These are phyloP conservation scores for Coemansia sp. DNA, from an alignment of 192 early-diverging fungal genomes.

Conservation along the genomic window DNA sequence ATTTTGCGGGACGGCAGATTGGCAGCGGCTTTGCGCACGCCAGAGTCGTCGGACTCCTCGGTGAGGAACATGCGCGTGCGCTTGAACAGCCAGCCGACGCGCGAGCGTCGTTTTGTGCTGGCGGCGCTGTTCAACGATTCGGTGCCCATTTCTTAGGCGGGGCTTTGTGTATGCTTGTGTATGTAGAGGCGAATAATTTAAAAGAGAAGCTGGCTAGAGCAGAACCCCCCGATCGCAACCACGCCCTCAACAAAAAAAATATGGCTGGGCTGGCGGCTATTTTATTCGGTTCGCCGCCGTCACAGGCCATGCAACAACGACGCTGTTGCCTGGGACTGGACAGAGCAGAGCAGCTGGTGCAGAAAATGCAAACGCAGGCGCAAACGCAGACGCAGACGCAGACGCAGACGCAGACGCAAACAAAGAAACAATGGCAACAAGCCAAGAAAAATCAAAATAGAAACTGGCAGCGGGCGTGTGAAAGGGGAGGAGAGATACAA, in stretches of 20 bases:
- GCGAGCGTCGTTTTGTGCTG: background rate
- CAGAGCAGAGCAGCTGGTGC: background rate
- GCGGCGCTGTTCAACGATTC: background rate
- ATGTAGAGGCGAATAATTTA: background rate
- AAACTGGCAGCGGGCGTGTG: background rate
- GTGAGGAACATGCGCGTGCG: background rate
- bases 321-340: too few relatives aligned
- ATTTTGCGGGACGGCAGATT: slow-evolving; percentile 50
- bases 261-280: background rate
- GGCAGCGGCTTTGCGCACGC: slow-evolving; percentile 28
- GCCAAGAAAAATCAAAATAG: background rate
- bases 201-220: background rate
- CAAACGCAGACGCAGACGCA: background rate
- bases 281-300: too few relatives aligned
- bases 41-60: background rate
- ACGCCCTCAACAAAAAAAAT: background rate
- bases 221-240: background rate
- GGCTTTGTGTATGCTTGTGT: too few relatives aligned
- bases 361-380: background rate
- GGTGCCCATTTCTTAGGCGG: background rate
- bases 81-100: background rate
- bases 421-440: background rate
- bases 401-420: too few relatives aligned
- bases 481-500: background rate
- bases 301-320: too few relatives aligned